Evolutionary conservation across 768 basidiomycete species (phyloP).

Genomic region (Rhodotorula babjevae): DNA sequence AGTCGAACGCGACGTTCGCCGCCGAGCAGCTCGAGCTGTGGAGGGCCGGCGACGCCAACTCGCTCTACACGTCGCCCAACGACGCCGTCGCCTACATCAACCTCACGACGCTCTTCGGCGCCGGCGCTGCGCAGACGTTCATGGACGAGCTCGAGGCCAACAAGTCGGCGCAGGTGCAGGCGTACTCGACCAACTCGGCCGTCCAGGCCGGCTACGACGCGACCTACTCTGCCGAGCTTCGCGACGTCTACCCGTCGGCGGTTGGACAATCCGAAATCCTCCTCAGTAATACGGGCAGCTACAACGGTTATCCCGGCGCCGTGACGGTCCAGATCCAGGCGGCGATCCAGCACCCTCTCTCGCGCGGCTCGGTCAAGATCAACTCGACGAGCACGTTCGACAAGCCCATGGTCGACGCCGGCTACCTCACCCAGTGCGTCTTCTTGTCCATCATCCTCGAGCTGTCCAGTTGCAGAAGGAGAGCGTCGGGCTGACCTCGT

Average conservation of each 20-base stretch:
- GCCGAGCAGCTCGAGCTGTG: constrained; percentile 38
- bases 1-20: constrained; percentile 29
- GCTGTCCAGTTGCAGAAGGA: no score
- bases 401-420: constrained; percentile 55
- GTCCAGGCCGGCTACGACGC: constrained; percentile 41
- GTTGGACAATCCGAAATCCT: constrained; percentile 61
- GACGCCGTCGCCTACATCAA: constrained; percentile 62
- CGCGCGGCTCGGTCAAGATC: constrained; percentile 62
- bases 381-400: constrained; percentile 60
- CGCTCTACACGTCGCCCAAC: constrained; percentile 57
- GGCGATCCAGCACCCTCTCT: constrained; percentile 63
- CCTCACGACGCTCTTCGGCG: constrained; percentile 52
- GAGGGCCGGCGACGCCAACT: constrained; percentile 28
- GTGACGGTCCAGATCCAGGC: constrained; percentile 58
- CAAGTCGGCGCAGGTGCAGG: constrained; percentile 46
- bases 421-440: constrained; percentile 46
- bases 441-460: constrained; percentile 14
- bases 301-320: constrained; percentile 47
- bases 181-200: constrained; percentile 17
- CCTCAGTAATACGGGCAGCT: constrained; percentile 50
- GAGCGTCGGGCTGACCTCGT: no score
- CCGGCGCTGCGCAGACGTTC: constrained; percentile 52
- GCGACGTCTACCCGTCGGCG: constrained; percentile 34
- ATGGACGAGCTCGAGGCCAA: constrained; percentile 58
- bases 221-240: constrained; percentile 39